Base-by-base conservation (phyloP, 106 monocot genomes). In the Apostasia ramifera region DNA sequence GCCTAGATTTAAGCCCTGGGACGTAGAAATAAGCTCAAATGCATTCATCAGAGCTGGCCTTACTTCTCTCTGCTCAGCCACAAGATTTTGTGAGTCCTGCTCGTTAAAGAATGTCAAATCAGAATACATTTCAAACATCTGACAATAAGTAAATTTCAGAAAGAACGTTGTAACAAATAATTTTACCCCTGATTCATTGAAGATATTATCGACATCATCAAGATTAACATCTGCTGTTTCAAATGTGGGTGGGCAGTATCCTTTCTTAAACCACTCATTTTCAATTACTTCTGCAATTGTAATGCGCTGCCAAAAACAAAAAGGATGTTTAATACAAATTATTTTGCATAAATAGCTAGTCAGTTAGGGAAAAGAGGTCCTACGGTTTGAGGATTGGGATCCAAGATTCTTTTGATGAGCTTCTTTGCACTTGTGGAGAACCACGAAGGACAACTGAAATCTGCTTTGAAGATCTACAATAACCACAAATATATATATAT, bases 191-290 rank as follows among this genome's bases (percentile, higher is more conserved):
- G 79, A 83, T 67, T 87, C 86, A 72, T 85, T 78, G 68, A 97
- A 97, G 55, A 87, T 70, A 7, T 73, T 75, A 77, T 92, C 43
- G 66, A 87, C 83, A 74, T 92, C 92, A 73, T 86, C 86, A 59
- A 92, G 81, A 78, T 70, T 79, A 66, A 86, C 78, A 48, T 97
- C 80, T 66, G 73, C 53, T 6, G 70, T 71, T 66, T 88, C 82
- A 70, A 97, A 97, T 11, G 49, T 75, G 0, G 91, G 87, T 6
- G 88, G 92, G 54, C 85, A 71, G 55, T 92, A 97, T 11, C 92
- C 92, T 64, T 97, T 97, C 78, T 89, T 97, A 72, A 97, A 97
- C 97, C 97, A 97, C 15, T 92, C 89, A 77, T 92, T 89, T 54
- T 85, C 70, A 65, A 85, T 77, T 26, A 97, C 79, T 72, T 97